phyloP scores from a whole-genome alignment of 2,329 filamentous ascomycete species.

The Fusarium nodosum region DNA sequence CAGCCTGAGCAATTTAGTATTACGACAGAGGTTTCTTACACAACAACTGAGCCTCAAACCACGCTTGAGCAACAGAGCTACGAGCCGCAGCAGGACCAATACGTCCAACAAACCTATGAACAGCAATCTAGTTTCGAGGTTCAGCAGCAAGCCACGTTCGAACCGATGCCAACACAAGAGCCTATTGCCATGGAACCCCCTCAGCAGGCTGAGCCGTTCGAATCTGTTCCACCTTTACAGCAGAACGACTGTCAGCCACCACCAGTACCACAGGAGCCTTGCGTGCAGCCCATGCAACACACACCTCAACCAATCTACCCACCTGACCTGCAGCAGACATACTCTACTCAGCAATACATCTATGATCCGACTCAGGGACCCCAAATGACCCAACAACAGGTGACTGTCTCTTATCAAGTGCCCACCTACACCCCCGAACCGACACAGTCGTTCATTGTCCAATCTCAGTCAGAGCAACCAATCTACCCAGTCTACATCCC shows the following conservation, averaged over 20 bases:
- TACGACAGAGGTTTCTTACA: constrained; percentile 13
- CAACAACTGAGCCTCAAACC: constrained; percentile 2
- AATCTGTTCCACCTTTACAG: neutral
- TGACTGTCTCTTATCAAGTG: constrained; percentile 16
- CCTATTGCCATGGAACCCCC: neutral
- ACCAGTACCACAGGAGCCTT: neutral
- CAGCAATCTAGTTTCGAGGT: constrained; percentile 20
- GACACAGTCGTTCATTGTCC: neutral
- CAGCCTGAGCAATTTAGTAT: constrained; percentile 25
- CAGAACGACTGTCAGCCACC: constrained; percentile 11
- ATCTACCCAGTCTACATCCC: constrained; percentile 2
- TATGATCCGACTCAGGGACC: constrained; percentile 18
- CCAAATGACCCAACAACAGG: constrained; percentile 17
- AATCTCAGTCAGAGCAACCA: neutral
- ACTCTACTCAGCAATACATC: constrained; percentile 8
- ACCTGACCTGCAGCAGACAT: constrained; percentile 8
- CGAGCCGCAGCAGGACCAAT: constrained; percentile 25
- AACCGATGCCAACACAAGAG: neutral
- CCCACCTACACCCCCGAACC: constrained; percentile 11
- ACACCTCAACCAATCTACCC: constrained; percentile 14
- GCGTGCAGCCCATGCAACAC: constrained; percentile 7
- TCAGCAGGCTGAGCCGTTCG: neutral
- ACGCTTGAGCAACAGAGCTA: constrained; percentile 7
- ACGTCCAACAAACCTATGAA: constrained; percentile 18
- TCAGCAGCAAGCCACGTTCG: constrained; percentile 27